Conservation (phyloP, 768 basidiomycete genomes). For the Lentinula edodes region DNA sequence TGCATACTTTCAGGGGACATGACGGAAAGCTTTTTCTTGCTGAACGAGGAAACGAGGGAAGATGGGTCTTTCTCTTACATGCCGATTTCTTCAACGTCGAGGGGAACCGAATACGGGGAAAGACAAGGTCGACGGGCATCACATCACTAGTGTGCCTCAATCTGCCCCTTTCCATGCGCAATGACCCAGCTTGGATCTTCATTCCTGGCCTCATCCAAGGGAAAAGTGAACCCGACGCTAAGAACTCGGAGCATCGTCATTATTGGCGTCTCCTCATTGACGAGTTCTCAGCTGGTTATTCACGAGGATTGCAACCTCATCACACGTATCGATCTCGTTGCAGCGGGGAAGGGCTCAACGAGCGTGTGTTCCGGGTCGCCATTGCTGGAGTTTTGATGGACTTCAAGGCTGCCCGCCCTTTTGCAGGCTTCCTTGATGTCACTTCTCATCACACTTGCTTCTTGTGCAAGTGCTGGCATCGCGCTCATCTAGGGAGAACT, state of each 20-base stretch:
- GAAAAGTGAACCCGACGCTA: neutral
- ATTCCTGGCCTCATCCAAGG: constrained; percentile 6
- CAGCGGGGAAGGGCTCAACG: neutral
- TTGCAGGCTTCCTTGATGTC: neutral
- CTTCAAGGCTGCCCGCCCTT: neutral
- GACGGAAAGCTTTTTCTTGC: neutral
- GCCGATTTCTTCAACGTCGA: constrained; percentile 4
- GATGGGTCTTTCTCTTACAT: constrained; percentile 5
- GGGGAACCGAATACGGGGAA: neutral
- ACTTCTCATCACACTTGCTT: neutral
- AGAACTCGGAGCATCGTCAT: constrained; percentile 1
- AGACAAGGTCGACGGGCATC: neutral
- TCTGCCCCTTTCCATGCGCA: no score
- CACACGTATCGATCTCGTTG: neutral
- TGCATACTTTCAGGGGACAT: neutral
- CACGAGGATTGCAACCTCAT: neutral
- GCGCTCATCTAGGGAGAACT: neutral
- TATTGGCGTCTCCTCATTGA: neutral
- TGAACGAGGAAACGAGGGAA: constrained; percentile 2
- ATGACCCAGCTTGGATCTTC: constrained; percentile 3
- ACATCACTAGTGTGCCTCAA: constrained; percentile 3
- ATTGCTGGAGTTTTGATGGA: neutral
- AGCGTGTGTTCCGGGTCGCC: constrained; percentile 2
- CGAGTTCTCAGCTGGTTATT: neutral
- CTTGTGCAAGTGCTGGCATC: neutral